Evolutionary conservation across 2,329 filamentous ascomycete species (phyloP), one percentile per base, ranked within the genome.

Genomic region (Neopestalotiopsis sp.): DNA sequence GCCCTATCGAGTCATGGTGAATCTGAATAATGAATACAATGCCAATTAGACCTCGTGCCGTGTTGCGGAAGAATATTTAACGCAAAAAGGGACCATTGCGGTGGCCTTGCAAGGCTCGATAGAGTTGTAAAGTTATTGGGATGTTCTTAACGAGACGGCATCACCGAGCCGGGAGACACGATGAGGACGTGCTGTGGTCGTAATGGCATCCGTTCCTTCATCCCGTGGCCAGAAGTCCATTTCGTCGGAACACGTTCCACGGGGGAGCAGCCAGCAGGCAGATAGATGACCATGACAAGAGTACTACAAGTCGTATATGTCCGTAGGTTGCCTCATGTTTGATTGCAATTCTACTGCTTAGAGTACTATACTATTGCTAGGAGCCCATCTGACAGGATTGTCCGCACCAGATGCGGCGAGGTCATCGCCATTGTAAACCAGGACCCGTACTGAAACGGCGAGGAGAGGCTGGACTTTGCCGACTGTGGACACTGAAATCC

Each of bases 401-500:
- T 20, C 9, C 62, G 20, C 42, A 32, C 40, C 20, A 49, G 24
- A 40, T 65, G 42, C 62, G 38, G 28, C 24, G 62, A n/a, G 59
- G 10, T 34, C 61, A n/a, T 34, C 38, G 28, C n/a, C 30, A 62
- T 34, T 38, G 59, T 62, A 13, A 28, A 59, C 24, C n/a, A 14
- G 20, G n/a, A 38, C 40, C 62, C 4, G 40, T 49, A 45, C 63
- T 66, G 45, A 57, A 66, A 66, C 45, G 28, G 24, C 24, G 24
- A 34, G 14, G 20, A 56, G 63, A 57, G 63, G 49, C 63, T 56
- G 42, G 42, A 57, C 49, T 58, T 66, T 58, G 52, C 17, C 63
- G 40, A 66, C 63, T 30, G 63, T 66, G 63, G 63, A 58, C 34
- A 66, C 63, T 56, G 42, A 56, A 56, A 34, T 34, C 63, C 49